Evolutionary conservation across 768 basidiomycete genomes (phyloP).

Genomic region (Dentipellis sp.): DNA sequence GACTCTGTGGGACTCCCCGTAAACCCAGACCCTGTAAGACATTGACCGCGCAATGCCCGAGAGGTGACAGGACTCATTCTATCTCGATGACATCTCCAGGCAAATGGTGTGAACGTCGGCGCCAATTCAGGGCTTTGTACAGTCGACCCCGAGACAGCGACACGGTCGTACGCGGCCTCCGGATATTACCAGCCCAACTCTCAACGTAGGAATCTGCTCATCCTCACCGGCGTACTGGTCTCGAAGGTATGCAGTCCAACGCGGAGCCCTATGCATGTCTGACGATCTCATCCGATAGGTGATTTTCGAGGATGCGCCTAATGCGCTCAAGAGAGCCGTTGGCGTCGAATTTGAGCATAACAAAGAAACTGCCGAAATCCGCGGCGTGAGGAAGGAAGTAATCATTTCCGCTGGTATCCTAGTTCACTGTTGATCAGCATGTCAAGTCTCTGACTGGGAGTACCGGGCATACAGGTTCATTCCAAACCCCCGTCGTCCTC

Average conservation of each 20-base stretch:
- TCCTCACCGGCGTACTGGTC: conserved; percentile 13
- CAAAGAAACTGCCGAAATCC: not conserved
- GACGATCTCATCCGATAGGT: not conserved
- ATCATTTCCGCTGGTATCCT: not conserved
- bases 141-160: conserved; percentile 17
- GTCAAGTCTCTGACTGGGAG: not conserved
- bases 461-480: not conserved
- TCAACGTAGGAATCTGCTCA: conserved; percentile 19
- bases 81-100: conserved; percentile 2
- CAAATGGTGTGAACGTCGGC: conserved; percentile 11
- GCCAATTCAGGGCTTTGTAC: not conserved
- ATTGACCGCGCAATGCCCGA: too few relatives aligned
- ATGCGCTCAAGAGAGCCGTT: not conserved
- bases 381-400: not conserved
- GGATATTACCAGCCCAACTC: conserved; percentile 22
- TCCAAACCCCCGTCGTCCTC: not conserved
- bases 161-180: conserved; percentile 20
- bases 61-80: too few relatives aligned
- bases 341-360: not conserved
- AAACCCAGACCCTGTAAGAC: conserved; percentile 10
- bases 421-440: not conserved
- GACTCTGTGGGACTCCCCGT: conserved; percentile 9
- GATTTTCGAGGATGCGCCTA: not conserved
- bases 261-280: too few relatives aligned
- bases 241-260: not conserved